Evolutionary conservation across 2,329 filamentous ascomycete genomes (phyloP).

Genomic region (Didymella lethalis): DNA sequence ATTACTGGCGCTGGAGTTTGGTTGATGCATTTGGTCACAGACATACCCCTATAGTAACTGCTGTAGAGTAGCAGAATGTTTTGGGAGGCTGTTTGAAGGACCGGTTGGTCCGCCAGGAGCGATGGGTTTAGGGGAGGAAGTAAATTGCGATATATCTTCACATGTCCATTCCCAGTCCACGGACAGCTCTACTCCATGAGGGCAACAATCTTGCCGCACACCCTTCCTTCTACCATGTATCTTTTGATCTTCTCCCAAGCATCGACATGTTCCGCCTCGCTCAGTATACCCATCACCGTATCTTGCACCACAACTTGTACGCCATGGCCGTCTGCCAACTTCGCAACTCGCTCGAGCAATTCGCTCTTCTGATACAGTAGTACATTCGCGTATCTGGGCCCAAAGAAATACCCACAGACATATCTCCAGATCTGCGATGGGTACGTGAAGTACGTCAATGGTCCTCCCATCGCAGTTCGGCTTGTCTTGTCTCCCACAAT

Average conservation of each 20-base stretch:
- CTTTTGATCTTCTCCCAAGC: constrained; percentile 36
- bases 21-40: background rate
- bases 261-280: constrained; percentile 25
- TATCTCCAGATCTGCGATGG: constrained; percentile 37
- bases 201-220: constrained; percentile 45
- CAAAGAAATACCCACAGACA: constrained; percentile 35
- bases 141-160: background rate
- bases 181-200: constrained; percentile 22
- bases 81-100: background rate
- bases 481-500: constrained; percentile 51
- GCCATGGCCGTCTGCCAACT: constrained; percentile 33
- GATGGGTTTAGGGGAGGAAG: background rate
- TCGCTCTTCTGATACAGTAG: constrained; percentile 35
- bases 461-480: constrained; percentile 52
- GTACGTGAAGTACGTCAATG: constrained; percentile 44
- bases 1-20: background rate
- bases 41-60: background rate
- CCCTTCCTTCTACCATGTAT: constrained; percentile 40
- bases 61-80: background rate
- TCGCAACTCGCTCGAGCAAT: constrained; percentile 33
- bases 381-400: constrained; percentile 43
- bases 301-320: constrained; percentile 40
- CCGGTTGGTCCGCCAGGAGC: too few species aligned
- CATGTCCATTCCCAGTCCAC: background rate
- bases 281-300: constrained; percentile 37